These are phyloP conservation scores for Lachancea sp. DNA, from an alignment of 805 yeast species.

Conservation along the genomic window DNA sequence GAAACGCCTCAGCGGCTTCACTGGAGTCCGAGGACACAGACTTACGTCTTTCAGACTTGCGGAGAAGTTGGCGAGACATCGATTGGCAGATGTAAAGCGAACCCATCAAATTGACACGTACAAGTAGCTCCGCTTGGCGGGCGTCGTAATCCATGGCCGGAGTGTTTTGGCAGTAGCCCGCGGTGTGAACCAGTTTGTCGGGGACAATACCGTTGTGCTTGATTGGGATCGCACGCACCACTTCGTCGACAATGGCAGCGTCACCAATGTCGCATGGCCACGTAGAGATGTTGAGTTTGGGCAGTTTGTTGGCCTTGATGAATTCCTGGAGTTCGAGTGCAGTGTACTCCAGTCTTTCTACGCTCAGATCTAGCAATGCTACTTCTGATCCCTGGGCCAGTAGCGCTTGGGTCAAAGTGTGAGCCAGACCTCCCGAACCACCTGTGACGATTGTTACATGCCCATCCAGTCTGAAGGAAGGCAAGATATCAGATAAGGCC, in stretches of 20 bases:
- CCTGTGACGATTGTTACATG: conserved; percentile 71
- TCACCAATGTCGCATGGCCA: conserved; percentile 75
- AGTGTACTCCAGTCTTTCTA: conserved; percentile 51
- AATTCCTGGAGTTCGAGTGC: conserved; percentile 45
- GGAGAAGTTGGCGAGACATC: conserved; percentile 19
- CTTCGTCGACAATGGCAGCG: conserved; percentile 49
- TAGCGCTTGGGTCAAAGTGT: conserved; percentile 57
- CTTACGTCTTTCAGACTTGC: conserved; percentile 38
- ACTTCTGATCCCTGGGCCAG: conserved; percentile 72
- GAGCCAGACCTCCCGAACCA: conserved; percentile 73
- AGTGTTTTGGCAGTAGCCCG: conserved; percentile 80
- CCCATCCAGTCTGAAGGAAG: conserved; percentile 62
- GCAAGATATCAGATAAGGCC: conserved; percentile 42
- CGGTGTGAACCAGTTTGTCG: conserved; percentile 64
- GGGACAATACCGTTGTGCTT: conserved; percentile 56
- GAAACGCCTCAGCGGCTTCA: conserved; percentile 39
- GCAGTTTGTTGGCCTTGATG: conserved; percentile 36
- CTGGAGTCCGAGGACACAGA: conserved; percentile 36
- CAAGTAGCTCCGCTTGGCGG: conserved; percentile 55
- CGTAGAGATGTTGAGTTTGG: conserved; percentile 39
- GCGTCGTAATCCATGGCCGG: conserved; percentile 76
- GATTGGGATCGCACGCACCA: conserved; percentile 46
- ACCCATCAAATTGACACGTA: conserved; percentile 70
- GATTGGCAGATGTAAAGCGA: conserved; percentile 50
- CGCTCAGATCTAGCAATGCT: conserved; percentile 64